Conservation (phyloP, 2,329 filamentous ascomycete species). For the Scorias spongiosa region DNA sequence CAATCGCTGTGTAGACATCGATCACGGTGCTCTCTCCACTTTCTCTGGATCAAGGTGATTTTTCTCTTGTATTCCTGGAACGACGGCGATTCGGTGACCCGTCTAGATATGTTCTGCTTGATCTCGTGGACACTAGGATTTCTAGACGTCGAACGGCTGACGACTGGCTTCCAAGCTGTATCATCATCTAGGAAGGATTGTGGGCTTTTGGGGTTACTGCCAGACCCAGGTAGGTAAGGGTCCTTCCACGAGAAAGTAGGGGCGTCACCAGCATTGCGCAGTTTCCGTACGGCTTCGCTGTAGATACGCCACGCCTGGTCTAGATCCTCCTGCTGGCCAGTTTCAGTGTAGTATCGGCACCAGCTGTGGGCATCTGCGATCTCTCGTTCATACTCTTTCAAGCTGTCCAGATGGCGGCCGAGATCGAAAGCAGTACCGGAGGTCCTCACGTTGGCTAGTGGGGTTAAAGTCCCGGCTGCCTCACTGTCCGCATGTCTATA, state of each 20-base stretch:
- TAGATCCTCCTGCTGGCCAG: not conserved
- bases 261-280: not conserved
- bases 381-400: not conserved
- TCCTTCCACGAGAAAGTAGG: not conserved
- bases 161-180: not conserved
- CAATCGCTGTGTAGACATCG: constrained; percentile 3
- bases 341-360: not conserved
- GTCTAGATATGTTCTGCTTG: constrained; percentile 2
- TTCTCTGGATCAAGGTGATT: constrained; percentile 18
- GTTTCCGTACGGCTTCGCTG: not conserved
- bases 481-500: not conserved
- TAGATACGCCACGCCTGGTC: not conserved
- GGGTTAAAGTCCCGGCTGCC: not conserved
- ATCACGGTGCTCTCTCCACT: constrained; percentile 15
- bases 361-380: not conserved
- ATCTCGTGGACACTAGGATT: not conserved
- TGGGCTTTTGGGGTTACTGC: not conserved
- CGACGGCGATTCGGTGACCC: constrained; percentile 7
- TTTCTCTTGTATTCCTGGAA: constrained; percentile 21
- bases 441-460: not conserved
- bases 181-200: not conserved
- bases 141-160: not conserved
- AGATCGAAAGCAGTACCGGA: not conserved
- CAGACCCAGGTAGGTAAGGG: not conserved
- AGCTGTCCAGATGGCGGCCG: not conserved